Percentiles rank a stretch among this genome's conserved stretches.
Conservation (phyloP, 2,329 filamentous ascomycete genomes). For the Colletotrichum cordylinicola region DNA sequence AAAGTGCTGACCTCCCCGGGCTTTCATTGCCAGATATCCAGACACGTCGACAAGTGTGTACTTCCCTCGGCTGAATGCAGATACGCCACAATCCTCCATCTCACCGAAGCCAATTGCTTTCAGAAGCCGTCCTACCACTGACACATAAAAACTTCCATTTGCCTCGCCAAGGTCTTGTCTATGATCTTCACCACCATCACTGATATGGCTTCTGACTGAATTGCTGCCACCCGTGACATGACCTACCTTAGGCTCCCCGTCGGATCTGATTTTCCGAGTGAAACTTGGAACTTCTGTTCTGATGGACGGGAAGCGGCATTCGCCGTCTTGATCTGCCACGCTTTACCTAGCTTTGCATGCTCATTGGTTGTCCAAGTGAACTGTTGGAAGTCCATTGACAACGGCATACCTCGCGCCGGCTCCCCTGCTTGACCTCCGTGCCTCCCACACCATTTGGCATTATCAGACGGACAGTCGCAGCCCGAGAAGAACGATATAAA, state of each 20-base stretch:
- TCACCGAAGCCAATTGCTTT: not conserved
- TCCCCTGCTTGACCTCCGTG: not conserved
- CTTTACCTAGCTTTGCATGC: not conserved
- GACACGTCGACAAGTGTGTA: not conserved
- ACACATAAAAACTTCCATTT: not conserved
- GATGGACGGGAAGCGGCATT: not conserved
- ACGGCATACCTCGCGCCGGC: not conserved
- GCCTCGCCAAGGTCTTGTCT: not conserved
- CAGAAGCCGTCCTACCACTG: not conserved
- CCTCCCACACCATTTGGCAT: not conserved
- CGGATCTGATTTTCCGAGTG: not conserved
- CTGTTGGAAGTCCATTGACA: not conserved
- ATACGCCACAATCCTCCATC: not conserved
- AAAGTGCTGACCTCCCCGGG: not conserved
- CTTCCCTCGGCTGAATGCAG: constrained; percentile 3
- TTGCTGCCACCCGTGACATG: not conserved
- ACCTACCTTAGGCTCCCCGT: not conserved
- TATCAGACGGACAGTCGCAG: fast-evolving
- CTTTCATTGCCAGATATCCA: not conserved
- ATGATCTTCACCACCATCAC: not conserved
- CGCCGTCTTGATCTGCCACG: not conserved
- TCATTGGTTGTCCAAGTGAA: not conserved
- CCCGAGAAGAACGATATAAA: not conserved
- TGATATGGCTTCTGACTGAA: not conserved
- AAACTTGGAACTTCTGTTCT: not conserved